phyloP scores from a whole-genome alignment of 352 stramenopile species.

The Pythium brachiatum region DNA sequence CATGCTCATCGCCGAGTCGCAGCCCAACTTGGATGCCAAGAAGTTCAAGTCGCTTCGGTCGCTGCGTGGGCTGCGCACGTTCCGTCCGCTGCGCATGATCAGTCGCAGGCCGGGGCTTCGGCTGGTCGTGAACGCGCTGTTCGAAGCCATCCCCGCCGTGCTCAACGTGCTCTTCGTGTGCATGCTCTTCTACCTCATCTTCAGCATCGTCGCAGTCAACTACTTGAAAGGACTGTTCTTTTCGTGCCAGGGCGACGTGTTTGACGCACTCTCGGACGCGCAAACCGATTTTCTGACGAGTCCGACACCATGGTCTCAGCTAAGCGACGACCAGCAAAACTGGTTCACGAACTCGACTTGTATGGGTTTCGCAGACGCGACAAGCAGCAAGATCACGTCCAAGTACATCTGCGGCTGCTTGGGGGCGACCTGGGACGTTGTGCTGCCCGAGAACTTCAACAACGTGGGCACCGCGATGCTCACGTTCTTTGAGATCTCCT shows the following conservation, averaged over 20 bases:
- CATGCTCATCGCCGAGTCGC: slow-evolving; percentile 55
- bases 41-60: slow-evolving; percentile 79
- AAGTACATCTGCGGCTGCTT: slow-evolving; percentile 72
- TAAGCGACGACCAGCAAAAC: slow-evolving; percentile 31
- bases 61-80: slow-evolving; percentile 79
- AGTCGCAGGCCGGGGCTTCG: slow-evolving; percentile 81
- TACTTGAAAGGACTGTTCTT: slow-evolving; percentile 93
- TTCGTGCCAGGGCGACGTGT: slow-evolving; percentile 65
- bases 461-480: slow-evolving; percentile 80
- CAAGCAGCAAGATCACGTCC: slow-evolving; percentile 42
- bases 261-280: slow-evolving; percentile 35
- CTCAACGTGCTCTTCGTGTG: slow-evolving; percentile 90
- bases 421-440: slow-evolving; percentile 38
- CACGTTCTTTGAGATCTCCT: slow-evolving; percentile 93
- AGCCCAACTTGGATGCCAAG: slow-evolving; percentile 26
- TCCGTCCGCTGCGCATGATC: slow-evolving; percentile 91
- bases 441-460: slow-evolving; percentile 82
- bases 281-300: slow-evolving; percentile 48
- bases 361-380: slow-evolving; percentile 27
- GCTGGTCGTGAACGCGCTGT: slow-evolving; percentile 89
- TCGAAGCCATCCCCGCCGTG: slow-evolving; percentile 88
- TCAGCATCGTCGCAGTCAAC: slow-evolving; percentile 93
- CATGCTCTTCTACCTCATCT: slow-evolving; percentile 93
- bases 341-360: slow-evolving; percentile 61
- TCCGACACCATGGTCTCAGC: slow-evolving; percentile 37